phyloP scores from a whole-genome alignment of 768 basidiomycete species.

The Mycena maculata region DNA sequence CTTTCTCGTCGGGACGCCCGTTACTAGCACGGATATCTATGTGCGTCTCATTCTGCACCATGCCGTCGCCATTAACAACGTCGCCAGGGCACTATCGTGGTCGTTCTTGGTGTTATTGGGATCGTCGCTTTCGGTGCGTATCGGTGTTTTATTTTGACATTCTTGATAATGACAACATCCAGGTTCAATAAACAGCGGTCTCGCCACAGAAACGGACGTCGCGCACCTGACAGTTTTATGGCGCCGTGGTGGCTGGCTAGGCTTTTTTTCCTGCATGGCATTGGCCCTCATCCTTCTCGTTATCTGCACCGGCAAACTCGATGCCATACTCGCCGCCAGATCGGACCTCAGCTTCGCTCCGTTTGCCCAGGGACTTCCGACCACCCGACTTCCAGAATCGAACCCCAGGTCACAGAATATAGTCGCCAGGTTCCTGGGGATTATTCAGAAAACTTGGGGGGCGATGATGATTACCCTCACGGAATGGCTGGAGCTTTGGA shows the following conservation, averaged over 20 bases:
- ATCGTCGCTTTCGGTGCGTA: constrained; percentile 90
- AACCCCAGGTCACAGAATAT: constrained; percentile 15
- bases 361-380: constrained; percentile 53
- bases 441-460: constrained; percentile 55
- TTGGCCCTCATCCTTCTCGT: constrained; percentile 73
- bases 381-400: constrained; percentile 20
- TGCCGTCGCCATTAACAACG: background rate
- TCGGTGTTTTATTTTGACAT: no score
- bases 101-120: constrained; percentile 86
- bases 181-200: constrained; percentile 86
- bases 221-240: constrained; percentile 84
- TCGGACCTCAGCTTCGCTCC: constrained; percentile 75
- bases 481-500: constrained; percentile 78
- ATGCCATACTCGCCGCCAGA: constrained; percentile 77
- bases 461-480: constrained; percentile 63
- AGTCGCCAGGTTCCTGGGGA: constrained; percentile 39
- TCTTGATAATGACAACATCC: no score
- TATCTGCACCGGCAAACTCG: constrained; percentile 77
- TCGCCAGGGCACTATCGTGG: constrained; percentile 80
- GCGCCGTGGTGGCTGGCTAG: constrained; percentile 90
- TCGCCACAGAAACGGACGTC: constrained; percentile 79
- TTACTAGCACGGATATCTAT: constrained; percentile 86
- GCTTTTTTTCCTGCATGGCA: constrained; percentile 86
- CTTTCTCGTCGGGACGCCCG: constrained; percentile 87
- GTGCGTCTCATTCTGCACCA: constrained; percentile 54